These are phyloP conservation scores for Wallacemonas rigidus DNA, from an alignment of 208 protist species.

Conservation along the genomic window DNA sequence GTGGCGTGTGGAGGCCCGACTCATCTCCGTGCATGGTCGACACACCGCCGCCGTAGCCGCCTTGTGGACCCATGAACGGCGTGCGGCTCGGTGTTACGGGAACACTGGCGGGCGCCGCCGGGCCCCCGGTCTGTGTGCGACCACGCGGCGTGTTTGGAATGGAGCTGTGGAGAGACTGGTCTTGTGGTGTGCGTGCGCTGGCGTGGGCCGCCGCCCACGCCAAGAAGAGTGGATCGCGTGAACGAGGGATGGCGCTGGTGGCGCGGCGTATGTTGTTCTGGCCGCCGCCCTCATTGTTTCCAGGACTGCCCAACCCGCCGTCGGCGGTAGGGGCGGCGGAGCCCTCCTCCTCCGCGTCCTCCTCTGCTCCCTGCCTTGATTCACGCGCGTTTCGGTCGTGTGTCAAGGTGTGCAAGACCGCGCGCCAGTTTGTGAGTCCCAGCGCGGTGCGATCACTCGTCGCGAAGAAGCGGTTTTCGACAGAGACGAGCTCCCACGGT, in stretches of 20 bases:
- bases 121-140: not conserved
- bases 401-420: not conserved
- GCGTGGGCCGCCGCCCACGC: not conserved
- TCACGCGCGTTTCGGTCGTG: not conserved
- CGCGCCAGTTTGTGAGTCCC: not conserved
- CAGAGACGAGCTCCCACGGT: slow-evolving; percentile 20
- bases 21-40: too few species aligned
- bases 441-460: slow-evolving; percentile 23
- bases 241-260: not conserved
- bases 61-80: not conserved
- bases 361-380: not conserved
- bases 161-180: not conserved
- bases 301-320: too few species aligned
- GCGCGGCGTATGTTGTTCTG: not conserved
- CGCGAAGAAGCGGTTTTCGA: slow-evolving; percentile 22
- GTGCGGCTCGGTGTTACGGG: not conserved
- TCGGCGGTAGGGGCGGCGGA: not conserved
- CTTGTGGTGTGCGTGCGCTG: not conserved
- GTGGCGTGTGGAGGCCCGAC: too few species aligned
- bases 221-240: not conserved
- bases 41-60: too few species aligned
- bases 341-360: slow-evolving; percentile 14
- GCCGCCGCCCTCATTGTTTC: not conserved
- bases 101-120: not conserved
- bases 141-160: not conserved